Conservation (phyloP, 2,329 filamentous ascomycete species). For the Colletotrichum scovillei region DNA sequence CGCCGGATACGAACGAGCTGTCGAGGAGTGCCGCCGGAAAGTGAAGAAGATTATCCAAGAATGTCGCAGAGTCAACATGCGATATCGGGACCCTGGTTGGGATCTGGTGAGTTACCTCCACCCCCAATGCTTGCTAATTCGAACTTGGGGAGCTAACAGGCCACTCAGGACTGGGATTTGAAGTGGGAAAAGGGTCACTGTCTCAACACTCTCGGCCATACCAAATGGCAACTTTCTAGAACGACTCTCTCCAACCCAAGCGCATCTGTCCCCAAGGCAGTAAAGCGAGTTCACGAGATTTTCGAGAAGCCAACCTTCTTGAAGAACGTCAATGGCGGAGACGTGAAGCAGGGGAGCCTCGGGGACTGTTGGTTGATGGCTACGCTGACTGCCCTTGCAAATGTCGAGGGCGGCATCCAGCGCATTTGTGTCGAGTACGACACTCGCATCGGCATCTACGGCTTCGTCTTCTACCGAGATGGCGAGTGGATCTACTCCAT, state of each 20-base stretch:
- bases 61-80: constrained; percentile 80
- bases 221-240: constrained; percentile 63
- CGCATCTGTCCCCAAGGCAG: constrained; percentile 73
- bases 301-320: constrained; percentile 80
- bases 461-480: constrained; percentile 89
- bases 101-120: constrained; percentile 61
- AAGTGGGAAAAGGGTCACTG: constrained; percentile 71
- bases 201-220: constrained; percentile 63
- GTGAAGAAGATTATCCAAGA: constrained; percentile 71
- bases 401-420: constrained; percentile 76
- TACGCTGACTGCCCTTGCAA: constrained; percentile 80
- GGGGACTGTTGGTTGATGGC: constrained; percentile 91
- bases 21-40: constrained; percentile 71
- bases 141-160: background rate
- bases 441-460: constrained; percentile 82
- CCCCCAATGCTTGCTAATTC: background rate
- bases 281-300: constrained; percentile 80
- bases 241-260: constrained; percentile 58
- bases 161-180: constrained; percentile 70
- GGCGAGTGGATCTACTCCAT: constrained; percentile 94
- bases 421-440: constrained; percentile 82
- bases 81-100: constrained; percentile 77
- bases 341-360: constrained; percentile 81
- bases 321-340: constrained; percentile 73
- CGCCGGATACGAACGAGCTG: constrained; percentile 72